Conservation (phyloP, 2,329 filamentous ascomycete genomes). For the Setomelanomma holmii region DNA sequence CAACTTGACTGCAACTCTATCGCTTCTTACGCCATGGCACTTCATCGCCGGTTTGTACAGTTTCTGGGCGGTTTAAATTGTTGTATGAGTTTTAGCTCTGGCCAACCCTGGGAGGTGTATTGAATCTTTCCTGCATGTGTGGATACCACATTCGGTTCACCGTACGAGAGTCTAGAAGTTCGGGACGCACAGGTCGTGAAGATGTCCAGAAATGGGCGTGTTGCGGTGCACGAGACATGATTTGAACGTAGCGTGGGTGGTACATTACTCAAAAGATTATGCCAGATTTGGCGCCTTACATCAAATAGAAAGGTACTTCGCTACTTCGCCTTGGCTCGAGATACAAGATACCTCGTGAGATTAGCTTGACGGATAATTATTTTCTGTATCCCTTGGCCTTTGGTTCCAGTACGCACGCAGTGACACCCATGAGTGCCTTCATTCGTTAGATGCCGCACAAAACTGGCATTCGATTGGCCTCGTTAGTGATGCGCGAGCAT, state of each 20-base stretch:
- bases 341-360: too few species aligned
- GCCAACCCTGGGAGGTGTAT: not conserved
- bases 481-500: not conserved
- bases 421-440: not conserved
- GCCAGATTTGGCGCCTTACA: constrained; percentile 7
- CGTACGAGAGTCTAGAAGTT: not conserved
- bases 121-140: not conserved
- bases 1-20: constrained; percentile 1
- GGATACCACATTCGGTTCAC: not conserved
- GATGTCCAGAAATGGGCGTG: constrained; percentile 1
- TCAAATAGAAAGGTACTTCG: constrained; percentile 5
- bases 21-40: not conserved
- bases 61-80: not conserved
- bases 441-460: not conserved
- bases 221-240: constrained; percentile 8
- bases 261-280: constrained; percentile 2
- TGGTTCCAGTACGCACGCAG: too few species aligned
- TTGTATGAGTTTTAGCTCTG: not conserved
- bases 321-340: too few species aligned
- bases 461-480: not conserved
- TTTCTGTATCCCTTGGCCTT: too few species aligned
- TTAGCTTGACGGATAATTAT: too few species aligned
- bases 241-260: constrained; percentile 11
- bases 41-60: not conserved
- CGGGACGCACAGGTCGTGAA: not conserved